A percentile compares a stretch with the other conserved stretches of the same genome.
Conservation (phyloP, 306 rosid species). For the Dalbergia cultrata region DNA sequence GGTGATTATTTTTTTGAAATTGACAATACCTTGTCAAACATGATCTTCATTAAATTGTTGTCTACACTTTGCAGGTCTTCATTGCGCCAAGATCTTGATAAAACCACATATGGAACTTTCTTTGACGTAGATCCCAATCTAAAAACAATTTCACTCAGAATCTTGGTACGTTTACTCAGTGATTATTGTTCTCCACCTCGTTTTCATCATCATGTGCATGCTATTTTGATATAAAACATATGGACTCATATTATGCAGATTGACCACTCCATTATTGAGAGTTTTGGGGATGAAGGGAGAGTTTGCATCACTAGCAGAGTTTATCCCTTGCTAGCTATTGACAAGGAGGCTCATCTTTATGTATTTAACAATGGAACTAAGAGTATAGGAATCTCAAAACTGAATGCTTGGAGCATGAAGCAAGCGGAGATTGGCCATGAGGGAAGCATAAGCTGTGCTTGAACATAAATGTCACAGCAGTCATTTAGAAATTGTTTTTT, state of each 20-base stretch:
- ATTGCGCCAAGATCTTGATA: slow-evolving; percentile 54
- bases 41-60: background rate
- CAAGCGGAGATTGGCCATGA: slow-evolving; percentile 51
- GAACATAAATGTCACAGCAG: background rate
- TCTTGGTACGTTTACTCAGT: slow-evolving; percentile 56
- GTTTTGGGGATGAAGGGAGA: slow-evolving; percentile 80
- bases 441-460: slow-evolving; percentile 28
- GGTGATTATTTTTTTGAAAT: no score
- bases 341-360: slow-evolving; percentile 62
- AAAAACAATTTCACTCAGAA: slow-evolving; percentile 67
- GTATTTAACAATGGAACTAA: slow-evolving; percentile 69
- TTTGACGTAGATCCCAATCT: slow-evolving; percentile 54
- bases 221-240: background rate
- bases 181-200: background rate
- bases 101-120: slow-evolving; percentile 67
- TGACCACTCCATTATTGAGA: slow-evolving; percentile 77
- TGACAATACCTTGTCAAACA: background rate
- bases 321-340: slow-evolving; percentile 66
- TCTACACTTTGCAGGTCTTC: slow-evolving; percentile 63
- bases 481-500: slow-evolving; percentile 5
- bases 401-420: slow-evolving; percentile 78
- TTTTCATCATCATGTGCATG: background rate
- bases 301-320: slow-evolving; percentile 72
- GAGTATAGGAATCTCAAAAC: slow-evolving; percentile 50
- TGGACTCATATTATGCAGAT: slow-evolving; percentile 56